Evolutionary conservation across 1,284 basidiomycete genomes (phyloP).

Genomic region (Cryptococcus sp.): DNA sequence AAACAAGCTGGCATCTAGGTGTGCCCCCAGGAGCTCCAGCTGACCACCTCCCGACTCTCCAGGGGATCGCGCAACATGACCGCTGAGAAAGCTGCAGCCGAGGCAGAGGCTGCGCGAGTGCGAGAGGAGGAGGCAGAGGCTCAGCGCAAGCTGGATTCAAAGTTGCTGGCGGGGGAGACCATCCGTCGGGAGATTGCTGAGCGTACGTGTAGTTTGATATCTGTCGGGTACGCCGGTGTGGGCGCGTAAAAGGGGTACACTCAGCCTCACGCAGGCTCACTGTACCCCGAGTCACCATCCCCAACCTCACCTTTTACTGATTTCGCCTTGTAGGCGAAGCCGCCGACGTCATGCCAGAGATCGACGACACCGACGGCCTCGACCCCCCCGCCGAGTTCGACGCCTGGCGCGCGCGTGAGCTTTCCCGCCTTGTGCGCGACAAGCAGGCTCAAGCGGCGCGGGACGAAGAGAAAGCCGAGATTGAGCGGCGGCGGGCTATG

Average conservation of each 20-base stretch:
- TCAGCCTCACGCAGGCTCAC: neutral
- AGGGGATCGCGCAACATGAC: slow-evolving; percentile 41
- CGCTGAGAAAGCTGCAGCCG: slow-evolving; percentile 36
- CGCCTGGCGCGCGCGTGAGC: slow-evolving; percentile 89
- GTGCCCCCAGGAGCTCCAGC: neutral
- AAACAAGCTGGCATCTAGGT: neutral
- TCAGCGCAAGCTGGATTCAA: slow-evolving; percentile 44
- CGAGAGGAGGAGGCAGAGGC: slow-evolving; percentile 40
- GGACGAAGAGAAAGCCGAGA: slow-evolving; percentile 80
- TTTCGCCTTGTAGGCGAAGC: slow-evolving; percentile 59
- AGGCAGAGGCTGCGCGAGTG: slow-evolving; percentile 40
- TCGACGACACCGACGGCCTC: slow-evolving; percentile 92
- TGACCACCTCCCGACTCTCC: neutral
- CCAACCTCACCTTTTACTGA: neutral
- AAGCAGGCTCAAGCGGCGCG: slow-evolving; percentile 73
- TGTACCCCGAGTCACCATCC: no score
- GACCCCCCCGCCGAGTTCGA: slow-evolving; percentile 91
- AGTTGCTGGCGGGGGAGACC: slow-evolving; percentile 48
- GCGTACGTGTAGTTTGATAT: slow-evolving; percentile 26
- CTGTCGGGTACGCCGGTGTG: neutral
- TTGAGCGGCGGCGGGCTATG: slow-evolving; percentile 82
- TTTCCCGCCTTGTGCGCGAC: slow-evolving; percentile 84
- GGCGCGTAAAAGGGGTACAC: neutral
- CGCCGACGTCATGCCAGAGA: slow-evolving; percentile 72
- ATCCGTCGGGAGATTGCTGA: slow-evolving; percentile 47